Percentiles rank a stretch among this genome's conserved stretches.
Conservation (phyloP, 371 early-diverging fungal species). For the Parasitella parasitica region DNA sequence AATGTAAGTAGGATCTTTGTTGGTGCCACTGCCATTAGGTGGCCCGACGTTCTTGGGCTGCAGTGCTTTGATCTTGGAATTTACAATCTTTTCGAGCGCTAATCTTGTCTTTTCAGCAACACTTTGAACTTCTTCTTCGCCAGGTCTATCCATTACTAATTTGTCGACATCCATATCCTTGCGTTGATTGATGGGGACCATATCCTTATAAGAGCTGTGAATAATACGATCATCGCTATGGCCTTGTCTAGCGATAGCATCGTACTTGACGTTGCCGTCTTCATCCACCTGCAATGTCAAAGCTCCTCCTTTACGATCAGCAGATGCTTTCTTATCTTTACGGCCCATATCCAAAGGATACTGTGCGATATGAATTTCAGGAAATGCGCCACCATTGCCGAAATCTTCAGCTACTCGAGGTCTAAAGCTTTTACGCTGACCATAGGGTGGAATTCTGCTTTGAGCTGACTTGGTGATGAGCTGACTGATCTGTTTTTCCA, state of each 20-base stretch:
- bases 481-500: conserved; percentile 40
- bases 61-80: conserved; percentile 71
- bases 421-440: conserved; percentile 74
- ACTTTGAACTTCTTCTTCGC: conserved; percentile 74
- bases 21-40: conserved; percentile 45
- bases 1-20: conserved; percentile 78
- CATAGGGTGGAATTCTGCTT: conserved; percentile 76
- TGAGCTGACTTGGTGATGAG: conserved; percentile 37
- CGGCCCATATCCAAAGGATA: conserved; percentile 94
- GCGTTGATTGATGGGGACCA: conserved; percentile 77
- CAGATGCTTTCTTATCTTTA: conserved; percentile 51
- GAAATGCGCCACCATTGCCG: conserved; percentile 96
- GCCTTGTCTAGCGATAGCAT: conserved; percentile 84
- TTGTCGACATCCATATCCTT: conserved; percentile 72
- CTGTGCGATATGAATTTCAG: conserved; percentile 89
- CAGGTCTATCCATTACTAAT: conserved; percentile 73
- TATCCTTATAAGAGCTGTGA: conserved; percentile 81
- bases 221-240: conserved; percentile 71
- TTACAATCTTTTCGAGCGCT: conserved; percentile 90
- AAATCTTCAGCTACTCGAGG: conserved; percentile 86
- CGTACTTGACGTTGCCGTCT: conserved; percentile 89
- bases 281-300: conserved; percentile 88
- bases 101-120: conserved; percentile 84
- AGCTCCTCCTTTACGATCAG: conserved; percentile 62
- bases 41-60: conserved; percentile 64